Evolutionary conservation across 257 asterid species (phyloP).

Genomic region (Nicotiana tomentosiformis): DNA sequence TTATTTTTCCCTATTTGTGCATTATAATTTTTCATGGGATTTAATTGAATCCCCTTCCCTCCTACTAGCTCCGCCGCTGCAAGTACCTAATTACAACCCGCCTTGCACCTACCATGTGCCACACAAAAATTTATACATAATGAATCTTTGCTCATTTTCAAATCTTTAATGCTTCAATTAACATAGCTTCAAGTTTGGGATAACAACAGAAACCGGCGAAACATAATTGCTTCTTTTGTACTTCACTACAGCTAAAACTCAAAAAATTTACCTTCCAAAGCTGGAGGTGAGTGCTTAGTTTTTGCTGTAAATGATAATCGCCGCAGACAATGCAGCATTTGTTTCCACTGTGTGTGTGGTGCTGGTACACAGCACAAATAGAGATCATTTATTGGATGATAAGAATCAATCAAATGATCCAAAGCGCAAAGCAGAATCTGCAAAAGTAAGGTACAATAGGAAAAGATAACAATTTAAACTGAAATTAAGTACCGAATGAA

Average conservation of each 20-base stretch:
- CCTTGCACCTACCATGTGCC: no score
- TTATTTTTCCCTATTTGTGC: no score
- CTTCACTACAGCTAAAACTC: neutral
- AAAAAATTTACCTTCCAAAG: constrained; percentile 45
- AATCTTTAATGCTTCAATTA: neutral
- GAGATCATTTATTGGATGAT: constrained; percentile 18
- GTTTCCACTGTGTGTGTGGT: constrained; percentile 22
- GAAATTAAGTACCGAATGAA: neutral
- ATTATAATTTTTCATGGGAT: no score
- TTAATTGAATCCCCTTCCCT: no score
- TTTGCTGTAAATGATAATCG: constrained; percentile 28
- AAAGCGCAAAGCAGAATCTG: constrained; percentile 1
- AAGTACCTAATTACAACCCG: no score
- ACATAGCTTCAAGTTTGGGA: neutral
- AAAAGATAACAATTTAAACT: neutral
- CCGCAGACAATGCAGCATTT: constrained; percentile 51
- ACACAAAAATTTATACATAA: neutral
- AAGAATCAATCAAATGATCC: constrained; percentile 11
- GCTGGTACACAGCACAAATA: constrained; percentile 20
- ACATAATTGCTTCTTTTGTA: neutral
- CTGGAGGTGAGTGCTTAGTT: constrained; percentile 45
- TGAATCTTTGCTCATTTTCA: neutral
- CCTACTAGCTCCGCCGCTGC: no score
- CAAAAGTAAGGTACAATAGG: neutral
- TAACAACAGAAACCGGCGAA: neutral